Percentiles rank a stretch among this genome's conserved stretches.
These are phyloP conservation scores for Gossypium bickii DNA, from an alignment of 345 rosid genomes.

Conservation along the genomic window DNA sequence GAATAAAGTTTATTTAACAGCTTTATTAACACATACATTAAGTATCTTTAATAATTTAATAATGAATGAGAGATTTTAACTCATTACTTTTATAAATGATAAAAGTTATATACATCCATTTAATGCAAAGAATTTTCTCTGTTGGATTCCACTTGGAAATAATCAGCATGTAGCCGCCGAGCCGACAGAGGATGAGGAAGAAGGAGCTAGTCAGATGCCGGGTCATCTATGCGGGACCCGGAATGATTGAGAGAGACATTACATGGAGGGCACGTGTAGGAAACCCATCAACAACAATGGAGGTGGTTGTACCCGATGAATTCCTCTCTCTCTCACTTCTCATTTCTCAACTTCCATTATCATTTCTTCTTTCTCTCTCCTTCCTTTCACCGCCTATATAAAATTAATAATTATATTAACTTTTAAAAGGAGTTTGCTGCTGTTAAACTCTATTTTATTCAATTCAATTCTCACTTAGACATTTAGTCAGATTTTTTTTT, in stretches of 20 bases:
- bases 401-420: neutral
- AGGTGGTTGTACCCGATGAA: slow-evolving; percentile 2
- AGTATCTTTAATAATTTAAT: no score
- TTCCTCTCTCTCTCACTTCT: neutral
- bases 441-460: neutral
- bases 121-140: no score
- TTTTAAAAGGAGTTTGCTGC: neutral
- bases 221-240: neutral
- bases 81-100: no score
- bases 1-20: no score
- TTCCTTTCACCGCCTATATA: neutral
- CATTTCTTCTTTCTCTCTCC: neutral
- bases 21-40: no score
- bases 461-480: neutral
- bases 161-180: no score
- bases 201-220: neutral
- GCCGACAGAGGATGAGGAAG: neutral
- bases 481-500: neutral
- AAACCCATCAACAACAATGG: neutral
- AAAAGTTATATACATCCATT: no score
- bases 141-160: no score
- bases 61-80: rapidly evolving
- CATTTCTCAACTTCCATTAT: neutral
- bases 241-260: neutral
- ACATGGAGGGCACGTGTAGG: neutral